Evolutionary conservation across 805 yeast genomes (phyloP).

Genomic region (Blastobotrys americana): DNA sequence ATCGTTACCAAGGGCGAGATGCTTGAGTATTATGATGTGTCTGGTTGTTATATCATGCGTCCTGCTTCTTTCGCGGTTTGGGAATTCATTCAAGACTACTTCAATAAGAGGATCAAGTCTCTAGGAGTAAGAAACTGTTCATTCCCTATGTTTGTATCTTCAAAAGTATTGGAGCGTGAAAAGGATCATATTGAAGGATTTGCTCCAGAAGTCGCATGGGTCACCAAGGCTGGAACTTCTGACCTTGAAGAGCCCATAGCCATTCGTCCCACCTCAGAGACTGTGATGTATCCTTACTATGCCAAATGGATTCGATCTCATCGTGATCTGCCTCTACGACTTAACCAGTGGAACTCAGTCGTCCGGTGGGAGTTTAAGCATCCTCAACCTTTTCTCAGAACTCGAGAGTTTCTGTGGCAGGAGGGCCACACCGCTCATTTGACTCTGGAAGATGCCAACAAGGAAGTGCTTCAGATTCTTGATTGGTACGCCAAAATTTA

Average conservation of each 20-base stretch:
- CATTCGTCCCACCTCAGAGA: constrained; percentile 98
- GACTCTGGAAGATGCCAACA: constrained; percentile 69
- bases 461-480: constrained; percentile 79
- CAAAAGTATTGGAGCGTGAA: constrained; percentile 89
- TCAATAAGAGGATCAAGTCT: constrained; percentile 70
- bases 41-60: constrained; percentile 96
- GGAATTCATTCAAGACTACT: constrained; percentile 89
- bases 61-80: constrained; percentile 92
- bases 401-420: constrained; percentile 99
- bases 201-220: constrained; percentile 99
- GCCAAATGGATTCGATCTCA: constrained; percentile 98
- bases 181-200: constrained; percentile 98
- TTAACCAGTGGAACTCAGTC: constrained; percentile 99
- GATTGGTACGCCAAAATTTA: constrained; percentile 80
- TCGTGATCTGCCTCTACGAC: constrained; percentile 91
- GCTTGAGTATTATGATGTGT: constrained; percentile 97
- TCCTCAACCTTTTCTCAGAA: constrained; percentile 98
- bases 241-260: constrained; percentile 98
- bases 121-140: constrained; percentile 92
- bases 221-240: constrained; percentile 87
- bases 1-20: constrained; percentile 94
- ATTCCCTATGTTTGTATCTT: constrained; percentile 97
- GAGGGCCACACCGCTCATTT: constrained; percentile 99
- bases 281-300: constrained; percentile 99
- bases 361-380: constrained; percentile 99